Evolutionary conservation across 768 basidiomycete species (phyloP).

Genomic region (Pisolithus albus): DNA sequence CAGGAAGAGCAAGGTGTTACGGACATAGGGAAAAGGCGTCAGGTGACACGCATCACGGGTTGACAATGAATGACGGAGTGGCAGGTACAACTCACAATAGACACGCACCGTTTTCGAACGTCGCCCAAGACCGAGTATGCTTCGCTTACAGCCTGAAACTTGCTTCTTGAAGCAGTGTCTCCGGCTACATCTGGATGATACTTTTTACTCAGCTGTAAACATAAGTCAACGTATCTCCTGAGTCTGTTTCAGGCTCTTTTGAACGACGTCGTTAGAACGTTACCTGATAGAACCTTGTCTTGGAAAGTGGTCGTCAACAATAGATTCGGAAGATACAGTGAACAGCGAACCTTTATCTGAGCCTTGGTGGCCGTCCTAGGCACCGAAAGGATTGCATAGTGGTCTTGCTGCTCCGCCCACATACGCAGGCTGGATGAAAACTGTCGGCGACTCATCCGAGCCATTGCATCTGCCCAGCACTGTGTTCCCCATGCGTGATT

Average conservation of each 20-base stretch:
- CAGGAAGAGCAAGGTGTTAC: neutral
- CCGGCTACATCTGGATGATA: constrained; percentile 40
- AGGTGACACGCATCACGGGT: neutral
- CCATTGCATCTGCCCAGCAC: neutral
- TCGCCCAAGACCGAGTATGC: constrained; percentile 41
- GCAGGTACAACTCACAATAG: no score
- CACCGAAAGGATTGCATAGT: constrained; percentile 23
- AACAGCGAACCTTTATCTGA: constrained; percentile 24
- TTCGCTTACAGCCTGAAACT: constrained; percentile 41
- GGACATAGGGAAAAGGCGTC: no score
- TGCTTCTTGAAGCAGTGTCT: constrained; percentile 32
- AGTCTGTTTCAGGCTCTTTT: neutral
- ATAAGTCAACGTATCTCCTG: neutral
- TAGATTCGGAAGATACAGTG: neutral
- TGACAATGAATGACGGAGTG: neutral
- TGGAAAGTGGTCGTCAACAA: constrained; percentile 1
- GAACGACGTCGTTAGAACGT: neutral
- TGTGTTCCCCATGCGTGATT: neutral
- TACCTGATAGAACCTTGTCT: constrained; percentile 29
- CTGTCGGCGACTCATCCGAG: neutral
- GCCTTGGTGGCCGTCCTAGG: constrained; percentile 25
- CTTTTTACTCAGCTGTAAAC: constrained; percentile 38
- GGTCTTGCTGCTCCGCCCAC: constrained; percentile 15
- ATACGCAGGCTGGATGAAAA: constrained; percentile 17
- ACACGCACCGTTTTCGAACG: constrained; percentile 36